These are phyloP conservation scores for Neurospora sp. DNA, from an alignment of 495 filamentous ascomycete species.

Conservation along the genomic window DNA sequence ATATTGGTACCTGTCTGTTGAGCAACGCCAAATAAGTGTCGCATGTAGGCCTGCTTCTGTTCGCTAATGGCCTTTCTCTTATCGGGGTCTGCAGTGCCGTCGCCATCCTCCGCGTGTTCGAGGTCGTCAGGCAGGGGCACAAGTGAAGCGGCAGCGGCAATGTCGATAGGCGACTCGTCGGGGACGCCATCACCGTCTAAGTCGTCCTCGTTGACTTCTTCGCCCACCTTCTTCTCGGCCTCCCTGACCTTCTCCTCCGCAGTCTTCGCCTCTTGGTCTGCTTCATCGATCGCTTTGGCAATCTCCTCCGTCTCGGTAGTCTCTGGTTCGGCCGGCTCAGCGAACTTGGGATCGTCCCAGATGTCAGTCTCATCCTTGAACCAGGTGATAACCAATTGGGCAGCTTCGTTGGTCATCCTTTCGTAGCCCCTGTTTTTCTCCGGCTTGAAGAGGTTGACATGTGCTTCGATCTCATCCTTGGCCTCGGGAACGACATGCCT, in stretches of 20 bases:
- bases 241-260: conserved; percentile 3
- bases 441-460: conserved; percentile 73
- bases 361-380: conserved; percentile 33
- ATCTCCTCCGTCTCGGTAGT: conserved; percentile 26
- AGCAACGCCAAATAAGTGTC: conserved; percentile 36
- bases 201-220: conserved; percentile 12
- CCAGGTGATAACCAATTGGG: conserved; percentile 47
- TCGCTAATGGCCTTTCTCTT: conserved; percentile 6
- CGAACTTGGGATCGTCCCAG: conserved; percentile 32
- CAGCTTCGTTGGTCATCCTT: conserved; percentile 54
- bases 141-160: conserved; percentile 34
- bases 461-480: conserved; percentile 71
- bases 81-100: conserved; percentile 5
- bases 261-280: conserved; percentile 7
- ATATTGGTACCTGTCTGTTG: conserved; percentile 31
- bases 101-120: conserved; percentile 7
- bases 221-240: neutral
- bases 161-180: conserved; percentile 37
- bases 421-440: conserved; percentile 70
- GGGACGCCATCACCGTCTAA: conserved; percentile 11
- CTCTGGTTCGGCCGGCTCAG: conserved; percentile 20
- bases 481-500: conserved; percentile 62
- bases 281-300: conserved; percentile 26
- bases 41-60: conserved; percentile 31
- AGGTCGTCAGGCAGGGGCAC: conserved; percentile 33